phyloP scores from a whole-genome alignment of 305 asterid genomes.

The Fraxinus nigra region DNA sequence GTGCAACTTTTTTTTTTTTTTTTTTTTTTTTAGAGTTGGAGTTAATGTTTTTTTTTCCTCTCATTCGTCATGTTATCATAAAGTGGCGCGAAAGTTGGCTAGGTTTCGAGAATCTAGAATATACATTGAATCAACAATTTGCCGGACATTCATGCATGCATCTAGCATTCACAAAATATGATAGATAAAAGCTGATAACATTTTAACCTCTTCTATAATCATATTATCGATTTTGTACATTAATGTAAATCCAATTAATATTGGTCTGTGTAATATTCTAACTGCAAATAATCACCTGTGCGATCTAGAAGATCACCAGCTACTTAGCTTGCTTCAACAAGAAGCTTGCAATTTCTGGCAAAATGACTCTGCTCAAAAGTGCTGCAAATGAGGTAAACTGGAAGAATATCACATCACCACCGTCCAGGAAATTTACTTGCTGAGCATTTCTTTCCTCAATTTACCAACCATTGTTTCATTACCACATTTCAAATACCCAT shows the following conservation, averaged over 20 bases:
- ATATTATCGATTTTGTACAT: background rate
- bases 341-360: background rate
- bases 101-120: background rate
- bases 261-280: background rate
- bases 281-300: background rate
- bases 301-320: background rate
- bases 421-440: conserved; percentile 18
- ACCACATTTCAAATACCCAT: conserved; percentile 56
- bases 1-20: conserved; percentile 16
- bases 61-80: background rate
- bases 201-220: background rate
- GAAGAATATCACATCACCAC: conserved; percentile 9
- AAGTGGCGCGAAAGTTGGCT: background rate
- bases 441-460: conserved; percentile 56
- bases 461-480: conserved; percentile 42
- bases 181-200: background rate
- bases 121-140: background rate
- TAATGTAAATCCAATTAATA: background rate
- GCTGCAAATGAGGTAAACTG: background rate
- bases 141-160: background rate
- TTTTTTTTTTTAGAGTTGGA: background rate
- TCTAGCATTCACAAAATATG: background rate
- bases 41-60: background rate
- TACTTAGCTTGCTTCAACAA: background rate
- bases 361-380: background rate